A percentile compares a stretch with the other conserved stretches of the same genome.
Evolutionary conservation across 176 grass and related monocot species (phyloP).

Genomic region (Secale cereale): DNA sequence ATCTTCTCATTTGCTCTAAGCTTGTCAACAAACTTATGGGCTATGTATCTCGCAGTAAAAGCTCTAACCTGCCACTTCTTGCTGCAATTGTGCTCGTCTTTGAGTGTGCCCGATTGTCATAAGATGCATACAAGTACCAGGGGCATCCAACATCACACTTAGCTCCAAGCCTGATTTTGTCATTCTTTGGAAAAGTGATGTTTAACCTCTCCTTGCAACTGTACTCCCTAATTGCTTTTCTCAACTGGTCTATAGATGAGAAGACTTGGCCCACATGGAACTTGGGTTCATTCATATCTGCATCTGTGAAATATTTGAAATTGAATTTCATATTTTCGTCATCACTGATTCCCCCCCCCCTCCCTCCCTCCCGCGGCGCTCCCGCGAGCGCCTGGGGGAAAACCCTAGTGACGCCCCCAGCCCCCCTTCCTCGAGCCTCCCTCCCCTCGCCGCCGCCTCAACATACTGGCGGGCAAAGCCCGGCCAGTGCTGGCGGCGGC

Average conservation of each 20-base stretch:
- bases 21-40: neutral
- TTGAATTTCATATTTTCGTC: too few species aligned
- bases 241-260: neutral
- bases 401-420: too few species aligned
- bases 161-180: neutral
- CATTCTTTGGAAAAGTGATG: neutral
- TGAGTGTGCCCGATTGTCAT: neutral
- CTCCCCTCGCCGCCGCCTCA: too few species aligned
- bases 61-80: neutral
- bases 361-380: too few species aligned
- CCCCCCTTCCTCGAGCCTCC: too few species aligned
- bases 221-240: neutral
- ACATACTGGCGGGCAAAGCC: too few species aligned
- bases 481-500: too few species aligned
- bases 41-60: neutral
- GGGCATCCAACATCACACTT: neutral
- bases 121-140: neutral
- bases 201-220: neutral
- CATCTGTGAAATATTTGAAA: neutral
- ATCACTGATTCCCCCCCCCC: too few species aligned
- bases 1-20: neutral
- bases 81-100: neutral
- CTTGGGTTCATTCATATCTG: neutral
- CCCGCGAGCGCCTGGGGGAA: too few species aligned
- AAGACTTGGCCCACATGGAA: neutral